Evolutionary conservation across 371 early-diverging fungal genomes (phyloP).

Genomic region (Chytridium lagenaria): DNA sequence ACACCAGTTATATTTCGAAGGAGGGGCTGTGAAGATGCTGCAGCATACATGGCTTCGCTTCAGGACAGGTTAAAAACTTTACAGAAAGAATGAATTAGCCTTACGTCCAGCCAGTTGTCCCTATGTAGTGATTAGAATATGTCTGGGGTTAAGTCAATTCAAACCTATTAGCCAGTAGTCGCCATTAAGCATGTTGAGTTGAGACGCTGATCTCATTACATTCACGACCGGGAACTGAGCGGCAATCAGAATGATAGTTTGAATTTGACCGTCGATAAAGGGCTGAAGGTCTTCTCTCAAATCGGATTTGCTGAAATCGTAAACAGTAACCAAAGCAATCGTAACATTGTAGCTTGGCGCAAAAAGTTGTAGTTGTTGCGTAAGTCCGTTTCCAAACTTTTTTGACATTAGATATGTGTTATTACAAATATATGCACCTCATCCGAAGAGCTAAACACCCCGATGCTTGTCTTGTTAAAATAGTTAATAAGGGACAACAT

Average conservation of each 20-base stretch:
- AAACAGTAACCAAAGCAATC: not conserved
- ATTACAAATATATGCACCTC: not conserved
- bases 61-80: too few species aligned
- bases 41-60: slow-evolving; percentile 7
- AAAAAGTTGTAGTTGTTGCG: slow-evolving; percentile 11
- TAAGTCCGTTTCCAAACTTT: slow-evolving; percentile 22
- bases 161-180: slow-evolving; percentile 14
- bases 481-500: slow-evolving; percentile 9
- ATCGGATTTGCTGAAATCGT: not conserved
- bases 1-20: not conserved
- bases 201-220: not conserved
- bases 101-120: slow-evolving; percentile 21
- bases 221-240: slow-evolving; percentile 6
- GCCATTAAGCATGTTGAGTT: slow-evolving; percentile 8
- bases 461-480: slow-evolving; percentile 11
- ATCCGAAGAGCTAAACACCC: slow-evolving; percentile 5
- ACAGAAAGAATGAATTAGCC: too few species aligned
- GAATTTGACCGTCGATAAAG: not conserved
- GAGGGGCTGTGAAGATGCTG: not conserved
- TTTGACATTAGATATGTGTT: not conserved
- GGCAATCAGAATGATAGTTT: not conserved
- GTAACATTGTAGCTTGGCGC: slow-evolving; percentile 20
- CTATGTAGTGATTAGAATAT: too few species aligned
- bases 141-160: too few species aligned
- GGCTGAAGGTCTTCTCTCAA: not conserved